Evolutionary conservation across 805 yeast genomes (phyloP).

Genomic region (Myxozyma mucilagina): DNA sequence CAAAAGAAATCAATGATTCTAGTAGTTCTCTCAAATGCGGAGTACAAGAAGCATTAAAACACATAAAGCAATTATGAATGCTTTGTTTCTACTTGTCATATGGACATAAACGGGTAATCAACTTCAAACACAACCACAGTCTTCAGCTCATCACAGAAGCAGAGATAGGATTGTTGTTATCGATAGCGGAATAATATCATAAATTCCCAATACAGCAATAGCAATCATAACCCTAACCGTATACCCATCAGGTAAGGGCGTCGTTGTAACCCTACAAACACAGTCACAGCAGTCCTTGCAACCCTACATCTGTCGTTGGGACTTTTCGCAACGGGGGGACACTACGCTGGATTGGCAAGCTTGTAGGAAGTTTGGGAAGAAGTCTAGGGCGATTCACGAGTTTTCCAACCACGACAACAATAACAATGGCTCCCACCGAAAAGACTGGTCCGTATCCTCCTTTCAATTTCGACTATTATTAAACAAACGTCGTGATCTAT

Average conservation of each 20-base stretch:
- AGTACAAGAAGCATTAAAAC: no score
- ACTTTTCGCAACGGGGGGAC: neutral
- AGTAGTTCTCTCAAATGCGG: no score
- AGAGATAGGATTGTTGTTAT: no score
- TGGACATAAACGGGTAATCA: no score
- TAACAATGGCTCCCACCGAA: conserved; percentile 30
- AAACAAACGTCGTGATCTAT: neutral
- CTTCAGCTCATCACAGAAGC: no score
- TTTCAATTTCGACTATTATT: neutral
- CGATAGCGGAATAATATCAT: no score
- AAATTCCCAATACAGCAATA: no score
- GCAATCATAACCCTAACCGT: no score
- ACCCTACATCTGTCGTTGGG: neutral
- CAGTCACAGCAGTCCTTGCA: neutral
- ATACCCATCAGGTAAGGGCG: neutral
- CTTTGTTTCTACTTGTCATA: no score
- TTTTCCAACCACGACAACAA: neutral
- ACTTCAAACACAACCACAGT: no score
- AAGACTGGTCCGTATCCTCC: conserved; percentile 26
- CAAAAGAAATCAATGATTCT: no score
- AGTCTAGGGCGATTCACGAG: neutral
- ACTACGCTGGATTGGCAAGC: neutral
- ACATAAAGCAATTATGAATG: no score
- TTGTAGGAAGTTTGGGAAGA: neutral
- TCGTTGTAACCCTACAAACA: neutral